Percentiles rank a stretch among this genome's conserved stretches.
Conservation (phyloP, 2,329 filamentous ascomycete genomes). For the Fusarium albosuccineum region DNA sequence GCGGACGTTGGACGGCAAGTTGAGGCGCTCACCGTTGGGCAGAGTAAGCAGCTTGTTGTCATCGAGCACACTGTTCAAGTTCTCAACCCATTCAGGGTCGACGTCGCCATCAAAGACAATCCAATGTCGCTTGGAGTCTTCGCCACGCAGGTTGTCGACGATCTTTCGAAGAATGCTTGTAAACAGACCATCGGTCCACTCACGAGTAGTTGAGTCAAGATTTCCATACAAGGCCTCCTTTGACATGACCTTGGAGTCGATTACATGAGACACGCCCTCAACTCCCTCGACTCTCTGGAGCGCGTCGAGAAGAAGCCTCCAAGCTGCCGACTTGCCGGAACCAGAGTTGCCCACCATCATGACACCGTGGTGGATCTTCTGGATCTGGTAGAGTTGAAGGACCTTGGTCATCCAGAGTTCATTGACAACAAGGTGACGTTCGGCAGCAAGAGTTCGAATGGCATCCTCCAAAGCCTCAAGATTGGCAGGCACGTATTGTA, state of each 20-base stretch:
- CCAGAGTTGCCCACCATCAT: conserved; percentile 99
- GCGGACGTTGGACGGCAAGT: conserved; percentile 91
- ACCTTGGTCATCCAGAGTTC: conserved; percentile 98
- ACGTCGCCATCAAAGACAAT: conserved; percentile 99
- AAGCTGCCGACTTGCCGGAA: conserved; percentile 96
- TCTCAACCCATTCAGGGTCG: conserved; percentile 99
- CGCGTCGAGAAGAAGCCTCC: conserved; percentile 92
- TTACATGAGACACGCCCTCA: conserved; percentile 96
- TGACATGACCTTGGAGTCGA: conserved; percentile 99
- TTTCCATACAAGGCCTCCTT: conserved; percentile 98
- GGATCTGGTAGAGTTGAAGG: conserved; percentile 97
- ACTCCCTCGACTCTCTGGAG: conserved; percentile 90
- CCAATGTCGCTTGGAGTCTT: conserved; percentile 98
- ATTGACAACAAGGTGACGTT: conserved; percentile 89
- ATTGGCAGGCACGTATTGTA: conserved; percentile 92
- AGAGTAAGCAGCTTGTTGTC: conserved; percentile 98
- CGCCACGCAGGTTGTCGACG: conserved; percentile 96
- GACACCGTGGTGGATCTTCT: conserved; percentile 97
- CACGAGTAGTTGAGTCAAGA: conserved; percentile 94
- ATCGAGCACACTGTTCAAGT: conserved; percentile 98
- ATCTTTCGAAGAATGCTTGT: conserved; percentile 98
- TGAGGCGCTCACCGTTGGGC: conserved; percentile 97
- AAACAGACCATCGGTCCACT: conserved; percentile 99
- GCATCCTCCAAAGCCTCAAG: conserved; percentile 83
- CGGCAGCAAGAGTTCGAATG: conserved; percentile 84